Percentiles rank a stretch among this genome's conserved stretches.
These are phyloP conservation scores for Cercospora sesami DNA, from an alignment of 2,329 filamentous ascomycete genomes.

Conservation along the genomic window DNA sequence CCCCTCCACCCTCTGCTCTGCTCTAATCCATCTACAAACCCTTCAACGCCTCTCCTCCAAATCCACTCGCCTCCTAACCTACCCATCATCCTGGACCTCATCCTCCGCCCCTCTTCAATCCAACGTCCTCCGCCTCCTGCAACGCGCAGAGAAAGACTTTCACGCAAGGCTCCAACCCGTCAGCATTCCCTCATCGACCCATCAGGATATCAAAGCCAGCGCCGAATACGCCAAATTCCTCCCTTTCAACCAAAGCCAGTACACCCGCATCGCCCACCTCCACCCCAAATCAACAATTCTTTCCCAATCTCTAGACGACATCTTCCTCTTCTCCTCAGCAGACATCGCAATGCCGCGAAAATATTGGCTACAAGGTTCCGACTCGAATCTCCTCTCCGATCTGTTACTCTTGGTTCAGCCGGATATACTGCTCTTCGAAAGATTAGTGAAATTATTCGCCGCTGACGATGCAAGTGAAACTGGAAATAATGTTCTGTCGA, in stretches of 20 bases:
- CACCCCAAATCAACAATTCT: slow-evolving; percentile 59
- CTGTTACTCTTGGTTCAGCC: slow-evolving; percentile 62
- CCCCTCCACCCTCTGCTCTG: slow-evolving; percentile 46
- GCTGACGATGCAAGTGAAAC: slow-evolving; percentile 19
- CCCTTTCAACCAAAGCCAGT: slow-evolving; percentile 65
- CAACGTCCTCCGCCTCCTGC: slow-evolving; percentile 44
- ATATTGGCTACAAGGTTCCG: slow-evolving; percentile 59
- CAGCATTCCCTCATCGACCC: slow-evolving; percentile 31
- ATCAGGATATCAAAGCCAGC: slow-evolving; percentile 55
- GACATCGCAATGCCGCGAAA: slow-evolving; percentile 67
- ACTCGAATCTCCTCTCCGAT: slow-evolving; percentile 51
- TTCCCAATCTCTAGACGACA: slow-evolving; percentile 57
- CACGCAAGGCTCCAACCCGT: slow-evolving; percentile 52
- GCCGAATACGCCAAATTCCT: slow-evolving; percentile 67
- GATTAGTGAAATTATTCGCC: slow-evolving; percentile 46
- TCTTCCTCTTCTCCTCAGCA: slow-evolving; percentile 64
- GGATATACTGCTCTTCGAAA: slow-evolving; percentile 37
- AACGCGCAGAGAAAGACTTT: slow-evolving; percentile 51
- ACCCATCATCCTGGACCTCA: slow-evolving; percentile 41
- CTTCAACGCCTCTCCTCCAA: slow-evolving; percentile 43
- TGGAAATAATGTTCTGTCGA: slow-evolving; percentile 48
- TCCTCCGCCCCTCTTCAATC: slow-evolving; percentile 11
- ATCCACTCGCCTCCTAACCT: slow-evolving; percentile 48
- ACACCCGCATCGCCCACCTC: slow-evolving; percentile 56
- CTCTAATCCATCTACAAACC: slow-evolving; percentile 46